Evolutionary conservation across 176 grass and related monocot genomes (phyloP).

Genomic region (Lolium perenne): DNA sequence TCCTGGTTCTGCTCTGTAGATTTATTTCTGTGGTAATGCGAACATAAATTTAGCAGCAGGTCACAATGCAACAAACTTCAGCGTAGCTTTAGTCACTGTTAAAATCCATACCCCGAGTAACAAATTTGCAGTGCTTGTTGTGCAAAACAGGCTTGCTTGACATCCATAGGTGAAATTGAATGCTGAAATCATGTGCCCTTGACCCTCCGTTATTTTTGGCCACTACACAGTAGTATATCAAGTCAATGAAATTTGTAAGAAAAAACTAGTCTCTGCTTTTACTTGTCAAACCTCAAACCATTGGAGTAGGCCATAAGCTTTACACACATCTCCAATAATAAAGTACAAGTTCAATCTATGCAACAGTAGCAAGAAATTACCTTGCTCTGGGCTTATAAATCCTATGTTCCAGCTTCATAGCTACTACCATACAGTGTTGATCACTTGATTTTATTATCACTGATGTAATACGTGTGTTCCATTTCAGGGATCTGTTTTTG

Average conservation of each 20-base stretch:
- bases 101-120: background rate
- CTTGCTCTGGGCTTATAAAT: background rate
- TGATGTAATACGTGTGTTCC: slow-evolving; percentile 19
- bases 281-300: slow-evolving; percentile 3
- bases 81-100: background rate
- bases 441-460: slow-evolving; percentile 6
- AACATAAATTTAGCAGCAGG: slow-evolving; percentile 3
- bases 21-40: background rate
- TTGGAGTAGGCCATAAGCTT: background rate
- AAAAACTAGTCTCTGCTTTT: background rate
- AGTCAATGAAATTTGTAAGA: background rate
- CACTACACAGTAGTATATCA: background rate
- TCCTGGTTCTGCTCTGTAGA: background rate
- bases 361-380: background rate
- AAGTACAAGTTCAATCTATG: background rate
- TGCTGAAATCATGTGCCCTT: background rate
- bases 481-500: slow-evolving; percentile 81
- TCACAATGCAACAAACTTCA: background rate
- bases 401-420: background rate
- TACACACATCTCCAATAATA: background rate
- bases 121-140: background rate
- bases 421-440: background rate
- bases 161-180: background rate
- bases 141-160: background rate
- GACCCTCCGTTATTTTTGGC: background rate